Evolutionary conservation across 768 basidiomycete genomes (phyloP), one percentile per base, ranked within the genome.

Genomic region (Tulasnella sp.): DNA sequence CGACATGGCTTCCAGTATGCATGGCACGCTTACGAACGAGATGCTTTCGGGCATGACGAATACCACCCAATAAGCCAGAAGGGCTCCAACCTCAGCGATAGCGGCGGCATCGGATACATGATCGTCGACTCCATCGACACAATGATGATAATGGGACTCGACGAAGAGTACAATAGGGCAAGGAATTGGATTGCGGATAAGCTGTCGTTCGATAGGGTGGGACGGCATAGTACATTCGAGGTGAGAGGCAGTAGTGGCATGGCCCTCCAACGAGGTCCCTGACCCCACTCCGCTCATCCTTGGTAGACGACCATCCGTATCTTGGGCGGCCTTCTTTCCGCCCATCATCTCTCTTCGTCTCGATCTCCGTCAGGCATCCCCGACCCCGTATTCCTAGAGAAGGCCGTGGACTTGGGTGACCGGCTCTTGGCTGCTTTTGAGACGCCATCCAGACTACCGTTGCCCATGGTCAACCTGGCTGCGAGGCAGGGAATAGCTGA

Each of bases 1-100:
- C 34, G 11, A 22, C 37, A n/a, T 40, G 5, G 41, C 35, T 59
- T 52, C 35, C 76, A 95, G 94, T 86, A 94, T 79, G 91, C 92
- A 32, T 95, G 93, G 92, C 78, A 77, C 72, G 90, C 91, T 26
- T 95, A 95, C 77, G 94, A 94, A 81, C 82, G 87, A 64, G 88
- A 97, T 78, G 95, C 95, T 2, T 94, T 92, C 87, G 95, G 95
- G 1, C 85, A 85, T 71, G 94, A 97, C 81, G 92, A 96, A 79
- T 97, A 94, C 77, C 93, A 96, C 77, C 95, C 95, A 0, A 84
- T 98, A 26, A 85, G 85, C 67, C 84, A 84, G 67, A 81, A 80
- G 32, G 95, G 95, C 5, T 85, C 87, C 14, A 94, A 98, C 78
- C 83, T 98, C 34, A 90, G 90, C 0, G 75, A 75, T 5, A 88